Conservation (phyloP, 2,329 filamentous ascomycete genomes). For the Keithomyces neogunnii region DNA sequence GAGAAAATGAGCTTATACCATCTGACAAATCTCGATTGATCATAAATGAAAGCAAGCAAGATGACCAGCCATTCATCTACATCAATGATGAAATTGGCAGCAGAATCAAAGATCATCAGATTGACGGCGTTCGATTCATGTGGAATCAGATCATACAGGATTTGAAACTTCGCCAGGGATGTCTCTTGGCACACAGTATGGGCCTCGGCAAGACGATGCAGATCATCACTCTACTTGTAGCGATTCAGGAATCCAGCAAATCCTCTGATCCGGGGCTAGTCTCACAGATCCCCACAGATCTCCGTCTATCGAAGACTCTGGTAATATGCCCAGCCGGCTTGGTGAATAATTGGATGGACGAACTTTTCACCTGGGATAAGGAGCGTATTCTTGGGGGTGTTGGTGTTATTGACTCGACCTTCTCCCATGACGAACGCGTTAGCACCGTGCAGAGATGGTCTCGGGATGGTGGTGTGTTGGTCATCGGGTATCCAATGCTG, state of each 20-base stretch:
- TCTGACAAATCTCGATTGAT: slow-evolving; percentile 45
- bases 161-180: slow-evolving; percentile 55
- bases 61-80: slow-evolving; percentile 52
- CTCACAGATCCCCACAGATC: slow-evolving; percentile 57
- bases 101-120: slow-evolving; percentile 70
- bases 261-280: slow-evolving; percentile 49
- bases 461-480: slow-evolving; percentile 58
- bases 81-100: slow-evolving; percentile 55
- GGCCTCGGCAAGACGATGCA: slow-evolving; percentile 91
- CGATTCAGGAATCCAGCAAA: slow-evolving; percentile 56
- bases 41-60: slow-evolving; percentile 58
- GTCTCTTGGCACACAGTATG: slow-evolving; percentile 83
- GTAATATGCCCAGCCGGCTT: slow-evolving; percentile 69
- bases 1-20: slow-evolving; percentile 30
- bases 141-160: slow-evolving; percentile 74
- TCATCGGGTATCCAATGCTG: slow-evolving; percentile 69
- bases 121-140: slow-evolving; percentile 75
- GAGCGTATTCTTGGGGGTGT: slow-evolving; percentile 44
- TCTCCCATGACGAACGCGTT: slow-evolving; percentile 29
- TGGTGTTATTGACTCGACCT: slow-evolving; percentile 41
- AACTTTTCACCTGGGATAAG: slow-evolving; percentile 64
- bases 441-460: slow-evolving; percentile 50
- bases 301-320: slow-evolving; percentile 57
- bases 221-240: slow-evolving; percentile 72
- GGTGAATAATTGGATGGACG: slow-evolving; percentile 76